Evolutionary conservation across 2,329 filamentous ascomycete genomes (phyloP), one percentile per base, ranked within the genome.

Genomic region (Diplodia sapinea): DNA sequence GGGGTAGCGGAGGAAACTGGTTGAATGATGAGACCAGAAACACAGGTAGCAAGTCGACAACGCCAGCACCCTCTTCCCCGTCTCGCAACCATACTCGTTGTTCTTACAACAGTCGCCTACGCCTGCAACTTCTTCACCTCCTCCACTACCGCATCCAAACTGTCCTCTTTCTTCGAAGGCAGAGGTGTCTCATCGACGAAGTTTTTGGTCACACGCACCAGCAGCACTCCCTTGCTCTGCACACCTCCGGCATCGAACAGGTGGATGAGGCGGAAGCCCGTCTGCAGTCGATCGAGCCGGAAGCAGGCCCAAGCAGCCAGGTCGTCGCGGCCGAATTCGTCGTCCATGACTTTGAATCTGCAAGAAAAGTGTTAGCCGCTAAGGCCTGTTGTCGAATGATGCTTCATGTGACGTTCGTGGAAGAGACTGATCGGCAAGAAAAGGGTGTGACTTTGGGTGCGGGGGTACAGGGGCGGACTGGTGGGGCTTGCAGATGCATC

Each of bases 231-330:
- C 26, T 87, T 85, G 2, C 87, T 90, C 67, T 87, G 79, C 36
- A 83, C 81, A 0, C 92, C 92, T 70, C 88, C 85, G 31, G 84
- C 82, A 75, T 96, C 89, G 70, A 91, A 83, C 68, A 98, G 80
- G 73, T 89, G 90, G 67, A 98, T 83, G 71, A 97, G 88, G 12
- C 93, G 85, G 72, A 91, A 91, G 0, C 95, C 94, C 40, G 86
- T 81, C 69, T 88, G 87, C 68, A 97, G 78, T 8, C 93, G 86
- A 79, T 97, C 93, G 26, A 98, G 86, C 49, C 93, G 86, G 72
- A 96, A 89, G 74, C 93, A 97, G 1, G 91, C 89, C 95, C 95
- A 98, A 2, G 91, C 93, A 12, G 93, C 90, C 67, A 97, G 79
- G 68, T 90, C 86, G 74, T 98, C 93, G 70, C 86, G 85, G 4